Base-by-base conservation (phyloP, 2,329 filamentous ascomycete genomes). In the Fusarium nematophilum region DNA sequence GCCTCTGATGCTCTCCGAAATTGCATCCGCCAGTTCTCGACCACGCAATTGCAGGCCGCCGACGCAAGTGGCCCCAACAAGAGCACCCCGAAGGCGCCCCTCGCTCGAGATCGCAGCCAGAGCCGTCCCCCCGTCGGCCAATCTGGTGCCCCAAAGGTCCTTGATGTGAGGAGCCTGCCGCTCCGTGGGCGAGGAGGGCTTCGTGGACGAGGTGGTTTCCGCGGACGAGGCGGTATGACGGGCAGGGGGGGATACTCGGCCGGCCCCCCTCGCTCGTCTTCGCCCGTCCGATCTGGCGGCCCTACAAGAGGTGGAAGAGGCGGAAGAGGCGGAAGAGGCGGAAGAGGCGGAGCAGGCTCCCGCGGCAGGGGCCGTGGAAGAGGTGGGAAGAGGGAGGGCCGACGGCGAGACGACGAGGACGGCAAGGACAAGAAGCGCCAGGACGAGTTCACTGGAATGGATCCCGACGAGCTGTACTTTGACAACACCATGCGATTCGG, bases 81-180 rank as follows among this genome's bases (percentile, higher is more conserved):
- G 42, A 23, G 53, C 26, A 48, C 59, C 31, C 57, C 64, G 34
- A 67, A 55, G 30, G 65, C 66, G 9, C 64, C 69, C 31, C 49
- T 77, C 25, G 62, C 71, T 21, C 70, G 59, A 43, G 55, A 59
- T 29, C 65, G 57, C 31, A 63, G 45, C 42, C 49, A 42, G 46
- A 44, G 21, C 21, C 38, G 59, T 26, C 33, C 48, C 25, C 26
- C 40, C 31, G 29, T 59, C 3, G 53, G 45, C 6, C 40, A 60
- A 23, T 21, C 53, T 13, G 62, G 64, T 11, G 59, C 60, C 29
- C 71, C 74, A 18, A 76, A 73, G 53, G 67, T 80, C 13, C 70
- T 81, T 39, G 76, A 78, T 50, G 65, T 80, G 49, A 72, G 69
- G 51, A 78, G 67, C 51, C 66, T 80, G 10, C 76, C 63, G 17